Evolutionary conservation across 768 basidiomycete genomes (phyloP).

Genomic region (Lactarius indigo): DNA sequence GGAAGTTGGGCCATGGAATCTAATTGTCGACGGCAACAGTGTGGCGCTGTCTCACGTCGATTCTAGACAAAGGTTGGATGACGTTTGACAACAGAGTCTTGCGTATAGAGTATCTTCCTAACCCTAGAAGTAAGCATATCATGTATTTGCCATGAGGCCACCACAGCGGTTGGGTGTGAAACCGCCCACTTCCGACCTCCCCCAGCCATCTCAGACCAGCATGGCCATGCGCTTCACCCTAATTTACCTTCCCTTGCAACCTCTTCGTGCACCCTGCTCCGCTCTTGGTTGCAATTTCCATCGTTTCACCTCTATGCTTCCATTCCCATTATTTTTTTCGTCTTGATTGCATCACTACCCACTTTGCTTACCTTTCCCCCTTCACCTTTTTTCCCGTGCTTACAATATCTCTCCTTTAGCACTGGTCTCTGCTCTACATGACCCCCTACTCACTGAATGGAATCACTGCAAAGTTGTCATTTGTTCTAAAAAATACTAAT

Average conservation of each 20-base stretch:
- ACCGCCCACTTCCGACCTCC: neutral
- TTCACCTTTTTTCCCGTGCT: neutral
- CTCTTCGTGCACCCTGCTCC: no score
- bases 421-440: no score
- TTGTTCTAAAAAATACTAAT: no score
- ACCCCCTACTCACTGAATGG: neutral
- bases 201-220: neutral
- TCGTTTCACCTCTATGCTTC: no score
- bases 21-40: neutral
- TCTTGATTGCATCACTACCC: no score
- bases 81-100: neutral
- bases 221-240: no score
- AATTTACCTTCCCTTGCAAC: no score
- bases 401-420: neutral
- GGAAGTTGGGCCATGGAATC: neutral
- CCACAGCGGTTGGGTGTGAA: neutral
- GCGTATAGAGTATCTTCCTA: neutral
- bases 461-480: neutral
- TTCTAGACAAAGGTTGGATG: neutral
- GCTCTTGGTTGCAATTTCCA: neutral
- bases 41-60: neutral
- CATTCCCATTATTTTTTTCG: no score
- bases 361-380: neutral
- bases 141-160: no score
- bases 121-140: neutral